phyloP scores from a whole-genome alignment of 176 grass and related monocot species.

The Elymus sibiricus region DNA sequence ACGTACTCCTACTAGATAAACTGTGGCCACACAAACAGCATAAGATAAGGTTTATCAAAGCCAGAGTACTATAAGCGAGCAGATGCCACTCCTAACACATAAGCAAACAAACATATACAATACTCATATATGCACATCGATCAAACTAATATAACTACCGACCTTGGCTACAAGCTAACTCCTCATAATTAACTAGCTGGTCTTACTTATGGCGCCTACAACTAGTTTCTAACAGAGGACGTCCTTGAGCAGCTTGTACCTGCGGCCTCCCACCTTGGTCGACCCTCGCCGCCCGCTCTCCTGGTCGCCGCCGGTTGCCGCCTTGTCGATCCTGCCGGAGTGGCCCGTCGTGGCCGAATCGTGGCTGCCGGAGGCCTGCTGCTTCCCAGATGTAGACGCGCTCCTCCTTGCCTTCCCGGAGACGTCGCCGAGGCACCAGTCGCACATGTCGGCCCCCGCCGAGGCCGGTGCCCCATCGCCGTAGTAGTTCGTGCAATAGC shows the following conservation, averaged over 20 bases:
- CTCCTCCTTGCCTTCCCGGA: constrained; percentile 24
- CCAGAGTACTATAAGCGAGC: constrained; percentile 9
- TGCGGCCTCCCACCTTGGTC: constrained; percentile 67
- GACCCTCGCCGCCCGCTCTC: constrained; percentile 28
- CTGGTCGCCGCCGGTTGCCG: constrained; percentile 8
- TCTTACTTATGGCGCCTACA: constrained; percentile 7
- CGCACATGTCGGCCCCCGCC: constrained; percentile 56
- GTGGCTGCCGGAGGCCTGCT: constrained; percentile 22
- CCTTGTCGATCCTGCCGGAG: not conserved
- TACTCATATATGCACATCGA: constrained; percentile 23
- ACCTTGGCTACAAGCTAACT: constrained; percentile 6
- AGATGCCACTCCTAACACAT: constrained; percentile 9
- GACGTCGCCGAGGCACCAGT: constrained; percentile 87
- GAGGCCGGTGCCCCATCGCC: constrained; percentile 35
- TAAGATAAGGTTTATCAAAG: constrained; percentile 27
- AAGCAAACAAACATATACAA: not conserved
- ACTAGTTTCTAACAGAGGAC: constrained; percentile 60
- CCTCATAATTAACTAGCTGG: constrained; percentile 21
- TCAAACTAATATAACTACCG: constrained; percentile 8
- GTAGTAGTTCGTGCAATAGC: constrained; percentile 98
- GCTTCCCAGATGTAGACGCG: constrained; percentile 29
- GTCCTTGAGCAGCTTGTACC: constrained; percentile 99
- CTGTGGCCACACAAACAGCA: constrained; percentile 4
- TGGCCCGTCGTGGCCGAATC: constrained; percentile 35
- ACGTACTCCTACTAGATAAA: not conserved